These are phyloP conservation scores for Gnomoniopsis smithogilvyi DNA, from an alignment of 2,329 filamentous ascomycete species.

Conservation along the genomic window DNA sequence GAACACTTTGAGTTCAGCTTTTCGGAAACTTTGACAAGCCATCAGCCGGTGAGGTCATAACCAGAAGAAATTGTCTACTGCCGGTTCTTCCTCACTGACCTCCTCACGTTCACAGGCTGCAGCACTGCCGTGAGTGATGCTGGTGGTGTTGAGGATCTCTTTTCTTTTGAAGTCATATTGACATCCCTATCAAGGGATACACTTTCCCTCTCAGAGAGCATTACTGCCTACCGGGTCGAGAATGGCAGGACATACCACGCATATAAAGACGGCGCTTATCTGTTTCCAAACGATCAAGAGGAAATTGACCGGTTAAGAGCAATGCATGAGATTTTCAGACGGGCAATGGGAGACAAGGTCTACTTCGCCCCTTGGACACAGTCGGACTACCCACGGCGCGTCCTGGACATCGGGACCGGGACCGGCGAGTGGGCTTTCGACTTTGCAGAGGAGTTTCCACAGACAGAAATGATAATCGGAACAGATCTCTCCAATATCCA, in stretches of 20 bases:
- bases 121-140: conserved; percentile 12
- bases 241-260: conserved; percentile 19
- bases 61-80: background rate
- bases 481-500: conserved; percentile 69
- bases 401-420: conserved; percentile 43
- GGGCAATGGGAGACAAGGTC: conserved; percentile 28
- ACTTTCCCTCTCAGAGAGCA: conserved; percentile 12
- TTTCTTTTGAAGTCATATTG: background rate
- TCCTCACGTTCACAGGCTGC: background rate
- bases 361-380: conserved; percentile 29
- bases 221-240: conserved; percentile 15
- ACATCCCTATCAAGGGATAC: conserved; percentile 4
- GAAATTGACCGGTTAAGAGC: conserved; percentile 30
- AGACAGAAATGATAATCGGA: conserved; percentile 52
- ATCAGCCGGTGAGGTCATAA: conserved; percentile 1
- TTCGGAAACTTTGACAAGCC: conserved; percentile 5
- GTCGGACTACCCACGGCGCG: conserved; percentile 24
- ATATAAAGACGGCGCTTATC: conserved; percentile 23
- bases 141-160: too few relatives aligned
- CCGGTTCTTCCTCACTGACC: background rate
- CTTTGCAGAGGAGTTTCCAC: conserved; percentile 60
- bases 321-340: conserved; percentile 29
- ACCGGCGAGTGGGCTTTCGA: conserved; percentile 66
- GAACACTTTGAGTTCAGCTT: conserved; percentile 15
- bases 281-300: conserved; percentile 30